Evolutionary conservation across 2,329 filamentous ascomycete genomes (phyloP).

Genomic region (Colletotrichum scovillei): DNA sequence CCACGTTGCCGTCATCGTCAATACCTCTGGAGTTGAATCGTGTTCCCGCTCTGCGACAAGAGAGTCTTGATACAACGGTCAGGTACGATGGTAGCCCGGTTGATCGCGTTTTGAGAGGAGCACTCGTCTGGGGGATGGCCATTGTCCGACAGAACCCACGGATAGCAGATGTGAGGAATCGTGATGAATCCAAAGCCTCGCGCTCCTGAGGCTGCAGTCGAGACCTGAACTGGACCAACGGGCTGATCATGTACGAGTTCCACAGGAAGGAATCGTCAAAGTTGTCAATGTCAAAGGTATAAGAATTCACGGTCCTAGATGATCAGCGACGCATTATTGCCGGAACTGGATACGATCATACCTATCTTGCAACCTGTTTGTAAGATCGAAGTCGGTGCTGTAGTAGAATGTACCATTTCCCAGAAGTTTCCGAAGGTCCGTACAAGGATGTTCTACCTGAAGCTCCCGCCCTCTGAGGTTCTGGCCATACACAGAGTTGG

Average conservation of each 20-base stretch:
- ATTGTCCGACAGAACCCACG: constrained; percentile 91
- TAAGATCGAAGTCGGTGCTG: constrained; percentile 97
- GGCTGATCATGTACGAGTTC: constrained; percentile 99
- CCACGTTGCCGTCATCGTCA: constrained; percentile 96
- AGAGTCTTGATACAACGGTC: constrained; percentile 91
- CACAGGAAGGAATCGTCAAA: constrained; percentile 93
- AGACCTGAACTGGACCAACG: constrained; percentile 88
- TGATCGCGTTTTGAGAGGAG: constrained; percentile 73
- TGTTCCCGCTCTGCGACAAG: constrained; percentile 90
- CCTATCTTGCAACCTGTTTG: constrained; percentile 91
- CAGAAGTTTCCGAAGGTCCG: constrained; percentile 90
- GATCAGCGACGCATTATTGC: constrained; percentile 35
- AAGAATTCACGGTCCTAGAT: constrained; percentile 75
- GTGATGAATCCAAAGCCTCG: constrained; percentile 83
- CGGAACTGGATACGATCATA: constrained; percentile 46
- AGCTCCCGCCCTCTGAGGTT: constrained; percentile 74
- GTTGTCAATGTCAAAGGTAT: constrained; percentile 89
- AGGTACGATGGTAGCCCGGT: constrained; percentile 84
- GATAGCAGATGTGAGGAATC: constrained; percentile 92
- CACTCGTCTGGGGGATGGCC: constrained; percentile 81
- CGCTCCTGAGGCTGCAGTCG: constrained; percentile 81
- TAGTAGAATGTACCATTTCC: constrained; percentile 98
- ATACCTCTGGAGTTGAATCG: constrained; percentile 98
- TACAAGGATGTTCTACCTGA: constrained; percentile 85
- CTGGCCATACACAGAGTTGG: constrained; percentile 60